Base-by-base conservation (phyloP, 768 basidiomycete species). In the Mycena vitilis region DNA sequence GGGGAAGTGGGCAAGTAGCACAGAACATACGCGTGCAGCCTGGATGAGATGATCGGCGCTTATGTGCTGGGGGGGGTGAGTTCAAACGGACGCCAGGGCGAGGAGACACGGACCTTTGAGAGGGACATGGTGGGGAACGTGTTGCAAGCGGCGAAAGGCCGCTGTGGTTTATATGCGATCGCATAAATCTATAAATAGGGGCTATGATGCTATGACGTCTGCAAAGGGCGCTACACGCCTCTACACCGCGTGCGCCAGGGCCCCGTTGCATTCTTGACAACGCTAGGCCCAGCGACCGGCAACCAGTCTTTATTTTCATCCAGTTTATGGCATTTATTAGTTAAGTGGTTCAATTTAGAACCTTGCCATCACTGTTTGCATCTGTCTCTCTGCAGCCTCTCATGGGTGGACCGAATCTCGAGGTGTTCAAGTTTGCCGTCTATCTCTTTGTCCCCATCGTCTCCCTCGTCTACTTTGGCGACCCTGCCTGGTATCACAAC, bases 391-490 rank as follows among this genome's bases (percentile, higher is more conserved):
- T 30, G n/a, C 23, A 48, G 34, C 37, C 25, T 37, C 72, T 53
- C 51, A 80, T 93, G 92, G 92, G 85, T 3, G 90, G 92, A 13
- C 89, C 93, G 42, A 93, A 92, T 77, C 89, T 96, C 61, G 95
- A 96, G 79, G 86, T 95, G 20, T 94, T 95, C 89, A 95, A 95
- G 81, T 96, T 96, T 73, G 88, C 88, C 5, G 79, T 95, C 20
- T 95, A 96, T 78, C 88, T 96, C 63, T 94, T 94, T 73, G 89
- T 95, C 66, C 95, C 95, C 12, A 88, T 96, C 65, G 81, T 86
- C 53, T 90, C 93, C 25, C 86, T 96, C 75, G 81, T 95, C 57
- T 92, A 95, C 78, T 95, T 93, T 75, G 94, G 95, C 51, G 93
- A 95, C 77, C 93, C 94, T 7, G 88, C 91, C 48, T 96, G 95